phyloP scores from a whole-genome alignment of 2,329 filamentous ascomycete genomes.

The Davidsoniella eucalypti region DNA sequence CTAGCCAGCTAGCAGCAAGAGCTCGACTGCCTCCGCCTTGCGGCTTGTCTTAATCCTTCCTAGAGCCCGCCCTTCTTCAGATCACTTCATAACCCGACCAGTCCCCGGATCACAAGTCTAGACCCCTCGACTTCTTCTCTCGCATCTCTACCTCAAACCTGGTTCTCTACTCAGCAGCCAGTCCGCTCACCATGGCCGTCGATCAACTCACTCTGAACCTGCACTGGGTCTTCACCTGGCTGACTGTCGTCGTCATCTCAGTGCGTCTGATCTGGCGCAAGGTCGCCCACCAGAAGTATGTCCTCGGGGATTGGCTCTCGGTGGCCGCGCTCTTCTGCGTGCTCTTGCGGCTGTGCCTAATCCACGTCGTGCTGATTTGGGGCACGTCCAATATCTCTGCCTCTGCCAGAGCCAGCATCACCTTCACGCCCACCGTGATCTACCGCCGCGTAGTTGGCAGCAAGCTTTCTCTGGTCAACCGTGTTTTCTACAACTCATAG shows the following conservation, averaged over 20 bases:
- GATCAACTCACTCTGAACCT: slow-evolving; percentile 10
- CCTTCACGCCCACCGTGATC: slow-evolving; percentile 19
- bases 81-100: no score
- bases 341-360: slow-evolving; percentile 16
- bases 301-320: slow-evolving; percentile 16
- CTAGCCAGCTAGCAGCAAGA: no score
- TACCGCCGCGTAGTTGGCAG: slow-evolving; percentile 21
- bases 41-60: no score
- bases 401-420: slow-evolving; percentile 14
- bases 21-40: no score
- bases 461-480: slow-evolving; percentile 20
- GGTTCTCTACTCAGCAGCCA: background rate
- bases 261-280: slow-evolving; percentile 15
- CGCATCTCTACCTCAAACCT: no score
- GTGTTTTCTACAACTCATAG: slow-evolving; percentile 21
- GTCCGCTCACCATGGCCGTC: slow-evolving; percentile 5
- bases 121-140: no score
- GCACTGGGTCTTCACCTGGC: slow-evolving; percentile 17
- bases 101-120: no score
- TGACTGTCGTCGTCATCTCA: slow-evolving; percentile 16
- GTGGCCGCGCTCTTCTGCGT: slow-evolving; percentile 25
- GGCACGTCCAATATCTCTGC: slow-evolving; percentile 21
- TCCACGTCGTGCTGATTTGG: slow-evolving; percentile 22
- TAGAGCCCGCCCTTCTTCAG: no score
- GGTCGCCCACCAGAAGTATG: slow-evolving; percentile 14